A percentile compares a stretch with the other conserved stretches of the same genome.
These are phyloP conservation scores for Didymella segeticola DNA, from an alignment of 2,329 filamentous ascomycete species.

Conservation along the genomic window DNA sequence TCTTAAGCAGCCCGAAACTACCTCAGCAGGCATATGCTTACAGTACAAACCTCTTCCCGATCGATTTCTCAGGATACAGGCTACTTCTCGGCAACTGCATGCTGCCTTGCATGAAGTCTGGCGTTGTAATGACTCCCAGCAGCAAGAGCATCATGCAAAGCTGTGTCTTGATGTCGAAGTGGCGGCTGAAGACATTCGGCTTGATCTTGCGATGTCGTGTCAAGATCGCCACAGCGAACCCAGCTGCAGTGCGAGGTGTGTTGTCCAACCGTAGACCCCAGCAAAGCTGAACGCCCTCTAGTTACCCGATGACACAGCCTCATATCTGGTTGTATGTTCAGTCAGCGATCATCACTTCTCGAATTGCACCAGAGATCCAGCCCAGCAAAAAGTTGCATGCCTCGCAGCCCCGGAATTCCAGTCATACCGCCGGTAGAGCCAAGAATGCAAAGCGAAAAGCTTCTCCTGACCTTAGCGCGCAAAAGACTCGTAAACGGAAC, in stretches of 20 bases:
- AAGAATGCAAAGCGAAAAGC: too few relatives aligned
- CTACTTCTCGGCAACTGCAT: neutral
- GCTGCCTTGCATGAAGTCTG: neutral
- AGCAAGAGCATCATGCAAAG: neutral
- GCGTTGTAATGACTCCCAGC: neutral
- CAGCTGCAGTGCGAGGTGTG: neutral
- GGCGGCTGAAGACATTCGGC: neutral
- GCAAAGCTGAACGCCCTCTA: neutral
- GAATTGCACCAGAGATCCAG: neutral
- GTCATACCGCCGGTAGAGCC: too few relatives aligned
- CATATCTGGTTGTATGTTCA: neutral
- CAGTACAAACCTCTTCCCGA: neutral
- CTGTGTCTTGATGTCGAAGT: neutral
- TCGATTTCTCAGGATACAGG: neutral
- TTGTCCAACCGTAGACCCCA: too few relatives aligned
- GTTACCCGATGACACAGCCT: neutral
- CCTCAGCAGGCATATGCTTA: neutral
- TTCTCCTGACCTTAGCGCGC: too few relatives aligned
- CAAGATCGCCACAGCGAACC: neutral
- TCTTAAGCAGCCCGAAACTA: neutral
- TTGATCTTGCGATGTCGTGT: slow-evolving; percentile 1
- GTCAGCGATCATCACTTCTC: neutral
- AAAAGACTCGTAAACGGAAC: too few relatives aligned
- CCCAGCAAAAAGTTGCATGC: too few relatives aligned
- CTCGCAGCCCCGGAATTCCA: too few relatives aligned